Base-by-base conservation (phyloP, 192 early-diverging fungal genomes). In the Phycomyces nitens region DNA sequence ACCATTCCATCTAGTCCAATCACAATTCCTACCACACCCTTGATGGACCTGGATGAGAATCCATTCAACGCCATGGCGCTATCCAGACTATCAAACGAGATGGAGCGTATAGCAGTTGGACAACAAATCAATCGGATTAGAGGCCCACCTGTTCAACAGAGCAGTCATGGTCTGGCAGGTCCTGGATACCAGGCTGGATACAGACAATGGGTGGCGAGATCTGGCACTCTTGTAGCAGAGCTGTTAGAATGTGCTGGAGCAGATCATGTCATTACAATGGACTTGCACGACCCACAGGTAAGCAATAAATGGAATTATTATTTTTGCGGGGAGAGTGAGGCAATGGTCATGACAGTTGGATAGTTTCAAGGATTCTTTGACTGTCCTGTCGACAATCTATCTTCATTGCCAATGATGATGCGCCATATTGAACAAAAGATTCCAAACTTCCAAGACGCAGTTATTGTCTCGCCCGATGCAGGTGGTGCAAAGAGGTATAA, bases 391-490 rank as follows among this genome's bases (percentile, higher is more conserved):
- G 96, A 98, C 75, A 92, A 96, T 65, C 79, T 99, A 53, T 94
- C 89, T 67, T 86, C 86, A 43, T 84, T 94, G 76, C 96, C 95
- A 5, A 80, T 84, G 50, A 93, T 92, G 70, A 79, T 92, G 52
- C 92, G 92, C 71, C 94, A 93, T 80, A 96, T 99, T 68, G 79
- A 82, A 56, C 86, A 89, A 59, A 85, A 88, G 29, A 93, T 99
- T 71, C 89, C 91, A 39, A 83, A 90, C 71, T 90, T 78, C 77
- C 86, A 89, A 65, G 77, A 91, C 43, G 91, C 88, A 14, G 91
- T 99, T 10, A 91, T 99, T 62, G 94, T 99, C 18, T 95, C 94
- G 5, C 96, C 96, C 12, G 96, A 99, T 78, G 96, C 96, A 20
- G 96, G 96, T 64, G 96, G 96, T 23, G 96, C 96, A 44, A 99